Evolutionary conservation across 345 rosid species (phyloP), one percentile per base, ranked within the genome.

Genomic region (Pugionium cornutum): DNA sequence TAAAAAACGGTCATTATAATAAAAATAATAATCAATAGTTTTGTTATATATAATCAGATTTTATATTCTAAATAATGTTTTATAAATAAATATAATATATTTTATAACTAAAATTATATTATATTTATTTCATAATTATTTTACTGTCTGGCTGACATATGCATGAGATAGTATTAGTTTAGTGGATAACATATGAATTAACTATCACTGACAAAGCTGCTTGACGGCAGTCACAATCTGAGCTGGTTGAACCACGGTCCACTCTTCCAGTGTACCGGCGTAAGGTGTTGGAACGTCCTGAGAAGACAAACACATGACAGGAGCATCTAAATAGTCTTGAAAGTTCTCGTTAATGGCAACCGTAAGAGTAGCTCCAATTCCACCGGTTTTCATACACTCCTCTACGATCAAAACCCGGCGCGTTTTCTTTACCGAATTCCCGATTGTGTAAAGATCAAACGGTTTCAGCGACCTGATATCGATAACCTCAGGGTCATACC

Each of bases 371-470:
- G 98, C 96, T 6, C 98, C 98, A 46, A 92, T 87, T 53, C 98
- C 97, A 0, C 98, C 98, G 2, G 96, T 89, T 72, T 94, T 80
- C 98, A 89, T 89, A 87, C 96, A 86, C 75, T 92, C 96, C 83
- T 92, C 98, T 53, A 92, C 98, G 2, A 88, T 89, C 80, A 92
- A 74, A 35, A 92, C 97, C 0, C 91, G 76, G 62, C 87, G 97
- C 2, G 98, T 92, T 74, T 92, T 92, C 83, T 92, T 92, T 60
- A 89, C 83, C 0, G 98, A 92, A 67, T 92, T 92, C 33, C 98
- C 96, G 3, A 92, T 87, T 0, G 86, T 89, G 84, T 87, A 34
- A 25, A 92, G 96, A 64, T 92, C 97, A 46, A 89, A 92, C 0
- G 98, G 97, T 62, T 92, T 92, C 73, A 92, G 67, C 4, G 97